Conservation (phyloP, 169 alveolate genomes). For the Plasmodium gonderi region DNA sequence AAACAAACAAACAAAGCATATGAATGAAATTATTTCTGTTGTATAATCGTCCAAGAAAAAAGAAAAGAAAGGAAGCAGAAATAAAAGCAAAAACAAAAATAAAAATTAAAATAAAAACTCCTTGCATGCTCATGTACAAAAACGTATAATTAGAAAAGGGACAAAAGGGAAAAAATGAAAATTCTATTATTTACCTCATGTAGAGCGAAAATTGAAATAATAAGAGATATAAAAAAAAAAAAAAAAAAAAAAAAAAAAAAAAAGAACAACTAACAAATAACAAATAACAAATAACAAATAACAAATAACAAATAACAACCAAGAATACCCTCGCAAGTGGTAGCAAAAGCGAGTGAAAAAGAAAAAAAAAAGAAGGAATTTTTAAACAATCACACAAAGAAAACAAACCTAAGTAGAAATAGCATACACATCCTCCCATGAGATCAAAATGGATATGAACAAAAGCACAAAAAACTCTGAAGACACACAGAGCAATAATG, state of each 20-base stretch:
- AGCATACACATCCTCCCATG: background rate
- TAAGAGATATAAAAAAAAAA: background rate
- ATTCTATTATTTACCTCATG: background rate
- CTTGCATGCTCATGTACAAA: background rate
- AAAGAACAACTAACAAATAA: background rate
- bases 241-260: background rate
- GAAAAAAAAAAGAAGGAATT: background rate
- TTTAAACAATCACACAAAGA: too few relatives aligned
- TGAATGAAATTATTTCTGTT: background rate
- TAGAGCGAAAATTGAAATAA: background rate
- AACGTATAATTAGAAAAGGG: background rate
- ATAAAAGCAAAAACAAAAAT: too few relatives aligned
- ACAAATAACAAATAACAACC: background rate
- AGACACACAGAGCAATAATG: background rate
- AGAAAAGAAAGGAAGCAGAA: background rate
- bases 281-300: background rate
- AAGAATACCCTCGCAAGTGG: background rate
- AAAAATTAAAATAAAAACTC: background rate
- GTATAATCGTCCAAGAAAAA: background rate
- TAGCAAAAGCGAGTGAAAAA: background rate
- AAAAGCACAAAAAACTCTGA: background rate
- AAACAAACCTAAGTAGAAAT: background rate
- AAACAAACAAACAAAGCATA: background rate
- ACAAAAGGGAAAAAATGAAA: background rate
- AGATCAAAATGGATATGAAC: conserved; percentile 1